Percentiles rank a stretch among this genome's conserved stretches.
These are phyloP conservation scores for Plasmodium chabaudi DNA, from an alignment of 169 alveolate genomes.

Conservation along the genomic window DNA sequence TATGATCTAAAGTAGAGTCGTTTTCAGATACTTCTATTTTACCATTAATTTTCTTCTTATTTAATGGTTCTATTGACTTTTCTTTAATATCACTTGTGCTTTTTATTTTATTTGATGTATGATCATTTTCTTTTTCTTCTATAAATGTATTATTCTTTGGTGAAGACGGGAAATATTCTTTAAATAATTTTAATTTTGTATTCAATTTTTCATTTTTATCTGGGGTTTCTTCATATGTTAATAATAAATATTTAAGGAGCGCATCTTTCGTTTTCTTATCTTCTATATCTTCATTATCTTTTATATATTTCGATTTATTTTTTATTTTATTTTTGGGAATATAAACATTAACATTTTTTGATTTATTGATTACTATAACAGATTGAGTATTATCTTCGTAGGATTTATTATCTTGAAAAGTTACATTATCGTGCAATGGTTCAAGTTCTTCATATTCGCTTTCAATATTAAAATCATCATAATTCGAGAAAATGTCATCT, in stretches of 20 bases:
- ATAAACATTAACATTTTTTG: constrained; percentile 46
- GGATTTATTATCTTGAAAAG: constrained; percentile 24
- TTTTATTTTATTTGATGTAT: no score
- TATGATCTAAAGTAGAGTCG: no score
- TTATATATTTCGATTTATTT: no score
- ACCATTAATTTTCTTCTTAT: no score
- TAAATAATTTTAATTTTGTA: constrained; percentile 12
- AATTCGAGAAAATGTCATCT: not conserved
- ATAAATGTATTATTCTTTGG: not conserved
- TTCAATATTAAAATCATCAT: constrained; percentile 2
- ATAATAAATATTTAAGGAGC: constrained; percentile 33
- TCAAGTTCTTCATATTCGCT: not conserved
- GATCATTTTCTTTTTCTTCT: not conserved
- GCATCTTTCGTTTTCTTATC: not conserved
- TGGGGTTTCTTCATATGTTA: constrained; percentile 29
- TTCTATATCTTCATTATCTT: not conserved
- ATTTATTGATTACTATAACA: constrained; percentile 28
- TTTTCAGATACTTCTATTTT: no score
- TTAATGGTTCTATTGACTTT: no score
- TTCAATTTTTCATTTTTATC: constrained; percentile 31
- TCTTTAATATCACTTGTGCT: no score
- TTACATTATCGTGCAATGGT: constrained; percentile 8
- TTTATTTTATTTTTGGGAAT: constrained; percentile 10
- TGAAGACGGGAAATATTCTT: constrained; percentile 40
- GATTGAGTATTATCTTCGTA: constrained; percentile 40